A percentile compares a stretch with the other conserved stretches of the same genome.
phyloP scores from a whole-genome alignment of 2,329 filamentous ascomycete species.

The Trichophyton schoenleinii region DNA sequence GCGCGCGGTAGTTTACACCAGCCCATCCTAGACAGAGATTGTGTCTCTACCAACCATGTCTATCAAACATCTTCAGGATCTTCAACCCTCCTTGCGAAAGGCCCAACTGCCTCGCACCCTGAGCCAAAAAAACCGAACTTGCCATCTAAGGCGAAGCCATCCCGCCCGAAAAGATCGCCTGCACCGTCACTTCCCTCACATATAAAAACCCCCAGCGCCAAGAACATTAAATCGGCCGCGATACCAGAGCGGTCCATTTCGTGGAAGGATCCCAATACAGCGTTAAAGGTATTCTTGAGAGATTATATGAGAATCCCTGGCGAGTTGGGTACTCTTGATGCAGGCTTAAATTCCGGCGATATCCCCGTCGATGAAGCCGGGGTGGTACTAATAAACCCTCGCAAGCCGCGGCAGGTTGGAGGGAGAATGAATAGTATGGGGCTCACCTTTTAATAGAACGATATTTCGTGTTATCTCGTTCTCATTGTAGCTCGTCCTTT shows the following conservation, averaged over 20 bases:
- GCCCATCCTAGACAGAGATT: background rate
- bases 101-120: background rate
- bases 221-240: background rate
- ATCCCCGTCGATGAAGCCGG: slow-evolving; percentile 24
- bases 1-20: background rate
- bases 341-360: slow-evolving; percentile 11
- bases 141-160: background rate
- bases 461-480: background rate
- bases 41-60: background rate
- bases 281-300: slow-evolving; percentile 28
- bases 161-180: background rate
- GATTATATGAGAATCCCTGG: slow-evolving; percentile 22
- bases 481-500: background rate
- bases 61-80: background rate
- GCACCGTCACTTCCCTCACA: background rate
- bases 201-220: background rate
- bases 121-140: background rate
- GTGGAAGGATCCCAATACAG: slow-evolving; percentile 26
- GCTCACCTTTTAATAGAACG: background rate
- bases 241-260: slow-evolving; percentile 11
- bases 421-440: slow-evolving; percentile 4
- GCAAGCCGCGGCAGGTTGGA: background rate
- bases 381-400: slow-evolving; percentile 15
- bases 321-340: slow-evolving; percentile 18
- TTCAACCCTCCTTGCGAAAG: background rate